Base-by-base conservation (phyloP, 176 grass and related monocot genomes). In the Aechmea fasciata region DNA sequence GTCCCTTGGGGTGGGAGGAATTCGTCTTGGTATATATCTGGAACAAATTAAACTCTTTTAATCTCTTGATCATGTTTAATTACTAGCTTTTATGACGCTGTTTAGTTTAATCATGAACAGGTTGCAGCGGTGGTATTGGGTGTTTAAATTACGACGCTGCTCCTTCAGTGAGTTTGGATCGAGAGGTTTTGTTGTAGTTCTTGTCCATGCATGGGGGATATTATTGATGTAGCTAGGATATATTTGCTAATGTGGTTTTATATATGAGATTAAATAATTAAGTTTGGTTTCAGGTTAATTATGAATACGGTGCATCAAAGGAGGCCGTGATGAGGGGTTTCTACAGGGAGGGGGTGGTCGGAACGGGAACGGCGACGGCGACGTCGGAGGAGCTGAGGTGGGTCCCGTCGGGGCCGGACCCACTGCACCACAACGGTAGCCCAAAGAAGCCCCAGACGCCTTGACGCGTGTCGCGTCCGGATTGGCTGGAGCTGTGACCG, bases 381-480 rank as follows among this genome's bases (percentile, higher is more conserved):
- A 12, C 22, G 15, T n/a, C 52, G 22, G 11, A 25, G 70, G 70
- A 72, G 52, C 18, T 72, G 53, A 72, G 70, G 28, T 28, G 9
- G 52, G 70, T 48, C 10, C 70, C 70, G 3, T 59, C 70, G 3
- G 70, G 70, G 9, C 70, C 70, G 52, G 70, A 72, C 53, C 70
- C 70, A 2, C 41, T 72, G 28, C 70, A 72, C 70, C 70, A 72
- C 70, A 59, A 57, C 5, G 24, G 70, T 11, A 57, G 70, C 70
- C 70, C 70, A 3, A 72, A 47, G 14, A 72, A 72, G 70, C 70
- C 70, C 9, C 51, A 48, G 70, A 72, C 53, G 3, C 70, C 70
- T 9, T 72, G 70, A 72, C 11, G 20, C 55, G 17, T 22, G 17
- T 19, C 9, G 20, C 7, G 5, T 55, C 52, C 52, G 13, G 13